Evolutionary conservation across 2,329 filamentous ascomycete species (phyloP).

Genomic region (Chaetomium olivaceum): DNA sequence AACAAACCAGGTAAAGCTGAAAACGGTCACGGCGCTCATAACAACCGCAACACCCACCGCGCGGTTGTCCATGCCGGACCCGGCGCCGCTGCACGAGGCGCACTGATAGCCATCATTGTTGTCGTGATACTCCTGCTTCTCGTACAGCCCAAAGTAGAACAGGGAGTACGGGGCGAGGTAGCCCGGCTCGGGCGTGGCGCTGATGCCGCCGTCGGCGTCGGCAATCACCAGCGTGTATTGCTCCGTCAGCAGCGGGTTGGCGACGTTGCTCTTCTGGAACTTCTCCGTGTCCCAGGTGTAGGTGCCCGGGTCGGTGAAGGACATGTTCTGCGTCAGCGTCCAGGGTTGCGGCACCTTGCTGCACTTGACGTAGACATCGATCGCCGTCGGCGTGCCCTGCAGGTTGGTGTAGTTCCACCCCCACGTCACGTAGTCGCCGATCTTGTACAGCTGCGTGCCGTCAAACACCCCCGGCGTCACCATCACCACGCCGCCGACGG

Average conservation of each 20-base stretch:
- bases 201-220: slow-evolving; percentile 56
- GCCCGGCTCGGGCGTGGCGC: slow-evolving; percentile 54
- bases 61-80: slow-evolving; percentile 48
- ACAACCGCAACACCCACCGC: slow-evolving; percentile 53
- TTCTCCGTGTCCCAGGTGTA: slow-evolving; percentile 61
- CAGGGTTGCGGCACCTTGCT: slow-evolving; percentile 54
- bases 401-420: slow-evolving; percentile 67
- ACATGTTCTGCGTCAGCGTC: slow-evolving; percentile 65
- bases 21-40: slow-evolving; percentile 57
- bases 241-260: slow-evolving; percentile 52
- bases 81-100: slow-evolving; percentile 57
- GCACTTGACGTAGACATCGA: slow-evolving; percentile 62
- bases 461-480: slow-evolving; percentile 50
- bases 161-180: slow-evolving; percentile 53
- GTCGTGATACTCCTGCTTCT: slow-evolving; percentile 51
- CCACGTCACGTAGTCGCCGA: slow-evolving; percentile 61
- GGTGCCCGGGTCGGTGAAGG: slow-evolving; percentile 51
- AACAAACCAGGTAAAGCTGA: slow-evolving; percentile 67
- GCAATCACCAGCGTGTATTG: slow-evolving; percentile 64
- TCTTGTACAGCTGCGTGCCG: slow-evolving; percentile 57
- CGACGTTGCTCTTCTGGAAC: slow-evolving; percentile 45
- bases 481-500: slow-evolving; percentile 55
- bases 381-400: slow-evolving; percentile 56
- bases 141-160: slow-evolving; percentile 62
- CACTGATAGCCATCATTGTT: slow-evolving; percentile 55